Conservation (phyloP, 2,329 filamentous ascomycete species). For the Dactylonectria macrodidyma region DNA sequence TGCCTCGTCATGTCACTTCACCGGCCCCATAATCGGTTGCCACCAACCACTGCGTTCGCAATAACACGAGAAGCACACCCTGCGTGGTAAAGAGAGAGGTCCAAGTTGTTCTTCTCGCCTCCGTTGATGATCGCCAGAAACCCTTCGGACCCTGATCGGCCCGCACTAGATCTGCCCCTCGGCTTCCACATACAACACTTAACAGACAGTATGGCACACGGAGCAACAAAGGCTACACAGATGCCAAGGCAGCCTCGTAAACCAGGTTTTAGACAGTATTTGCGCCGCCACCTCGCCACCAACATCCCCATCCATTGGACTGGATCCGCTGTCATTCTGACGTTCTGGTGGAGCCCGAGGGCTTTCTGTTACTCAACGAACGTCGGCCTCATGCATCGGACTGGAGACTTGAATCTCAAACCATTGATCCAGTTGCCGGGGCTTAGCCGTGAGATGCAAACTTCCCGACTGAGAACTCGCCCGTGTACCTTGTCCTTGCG, state of each 20-base stretch:
- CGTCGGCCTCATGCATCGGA: conserved; percentile 1
- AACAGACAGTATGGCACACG: background rate
- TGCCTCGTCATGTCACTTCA: conserved; percentile 16
- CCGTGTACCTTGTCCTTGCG: background rate
- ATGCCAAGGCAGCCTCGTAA: background rate
- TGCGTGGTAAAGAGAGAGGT: background rate
- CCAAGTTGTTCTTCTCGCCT: conserved; percentile 7
- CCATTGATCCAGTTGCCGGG: conserved; percentile 9
- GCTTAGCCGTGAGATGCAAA: conserved; percentile 21
- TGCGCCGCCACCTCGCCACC: conserved; percentile 23
- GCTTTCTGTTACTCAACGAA: conserved; percentile 15
- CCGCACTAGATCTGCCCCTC: conserved; percentile 1
- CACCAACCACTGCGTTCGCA: conserved; percentile 18
- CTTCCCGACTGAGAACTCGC: background rate
- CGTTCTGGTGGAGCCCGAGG: conserved; percentile 19
- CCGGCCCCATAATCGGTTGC: conserved; percentile 10
- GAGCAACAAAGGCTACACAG: background rate
- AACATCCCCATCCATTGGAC: conserved; percentile 8
- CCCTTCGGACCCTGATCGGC: conserved; percentile 23
- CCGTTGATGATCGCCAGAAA: conserved; percentile 3
- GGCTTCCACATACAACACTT: background rate
- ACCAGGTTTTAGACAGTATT: conserved; percentile 14
- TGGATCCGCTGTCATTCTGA: conserved; percentile 20
- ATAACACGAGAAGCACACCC: conserved; percentile 16
- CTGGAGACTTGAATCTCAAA: background rate